Evolutionary conservation across 148 eudicot genomes (phyloP), one percentile per base, ranked within the genome.

Genomic region (Hydrangea macrophylla): DNA sequence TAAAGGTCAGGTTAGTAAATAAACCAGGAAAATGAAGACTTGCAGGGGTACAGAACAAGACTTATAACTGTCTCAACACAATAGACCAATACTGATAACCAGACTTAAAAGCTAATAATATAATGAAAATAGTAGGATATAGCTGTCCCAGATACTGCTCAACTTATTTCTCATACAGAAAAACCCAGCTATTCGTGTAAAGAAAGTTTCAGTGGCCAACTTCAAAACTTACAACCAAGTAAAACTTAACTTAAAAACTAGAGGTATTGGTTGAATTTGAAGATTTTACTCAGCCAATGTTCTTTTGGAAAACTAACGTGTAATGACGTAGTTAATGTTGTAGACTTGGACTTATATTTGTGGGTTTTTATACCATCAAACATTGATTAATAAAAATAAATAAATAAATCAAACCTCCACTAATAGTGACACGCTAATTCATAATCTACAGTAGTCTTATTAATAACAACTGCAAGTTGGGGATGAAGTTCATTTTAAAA

Each of bases 1-100:
- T 26, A n/a, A 54, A 30, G 48, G 68, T 42, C 55, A 36, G 55
- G 70, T 10, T 24, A 58, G 54, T 26, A 64, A 69, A 28, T 44
- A 60, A 61, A 39, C 17, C 42, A 55, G 12, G 45, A 36, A 12
- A 36, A 55, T 12, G 55, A 40, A 62, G 23, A 18, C 22, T 30
- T 30, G 40, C 31, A 28, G 45, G 6, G 11, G 27, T 15, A 33
- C 68, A 48, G 39, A 64, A 48, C 48, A 37, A 23, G 32, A 48
- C 40, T 44, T n/a, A n/a, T n/a, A n/a, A 11, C 53, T 39, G 36
- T 2, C 2, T 65, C 40, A 65, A 18, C 11, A 32, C 31, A n/a
- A n/a, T n/a, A n/a, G n/a, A n/a, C 39, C 28, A 24, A 59, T 59
- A 65, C 26, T 18, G 30, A 58, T 53, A 28, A 37, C 18, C n/a